Base-by-base conservation (phyloP, 371 early-diverging fungal species). In the Lichtheimia hyalospora region DNA sequence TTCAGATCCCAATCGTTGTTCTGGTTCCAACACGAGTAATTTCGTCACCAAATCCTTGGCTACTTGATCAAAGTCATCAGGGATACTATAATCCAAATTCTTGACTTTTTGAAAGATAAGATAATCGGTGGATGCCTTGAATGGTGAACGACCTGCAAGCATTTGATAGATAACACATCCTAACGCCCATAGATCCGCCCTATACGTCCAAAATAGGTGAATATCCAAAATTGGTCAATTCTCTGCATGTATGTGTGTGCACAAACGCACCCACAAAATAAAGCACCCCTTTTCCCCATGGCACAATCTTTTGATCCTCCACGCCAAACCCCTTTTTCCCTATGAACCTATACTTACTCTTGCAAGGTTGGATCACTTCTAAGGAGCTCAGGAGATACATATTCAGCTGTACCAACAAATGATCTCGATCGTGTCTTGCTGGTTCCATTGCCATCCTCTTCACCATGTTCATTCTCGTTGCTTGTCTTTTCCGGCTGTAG, bases 101-200 rank as follows among this genome's bases (percentile, higher is more conserved):
- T 89, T 83, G 61, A 99, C 89, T 70, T 91, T 94, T 73, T 97
- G 96, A 67, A 97, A 97, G 0, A 97, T 99, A 64, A 93, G 91
- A 68, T 95, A 96, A 62, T 99, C 96, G 54, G 96, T 98, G 3
- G 84, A 73, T 20, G 90, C 97, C 66, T 96, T 96, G 77, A 99
- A 99, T 0, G 99, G 99, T 13, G 98, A 96, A 49, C 82, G 77
- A 5, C 98, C 99, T 20, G 90, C 84, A 12, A 96, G 73, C 81
- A 99, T 75, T 75, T 99, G 99, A 75, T 90, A 99, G 3, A 97
- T 84, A 14, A 99, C 97, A 75, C 98, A 97, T 2, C 98, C 99
- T 20, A 99, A 71, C 12, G 99, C 96, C 99, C 99, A 99, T 23
- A 94, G 77, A 73, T 99, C 99, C 5, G 96, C 92, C 52, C 91